Base-by-base conservation (phyloP, 139 green algal species). In the Zygnema circumcarinatum region DNA sequence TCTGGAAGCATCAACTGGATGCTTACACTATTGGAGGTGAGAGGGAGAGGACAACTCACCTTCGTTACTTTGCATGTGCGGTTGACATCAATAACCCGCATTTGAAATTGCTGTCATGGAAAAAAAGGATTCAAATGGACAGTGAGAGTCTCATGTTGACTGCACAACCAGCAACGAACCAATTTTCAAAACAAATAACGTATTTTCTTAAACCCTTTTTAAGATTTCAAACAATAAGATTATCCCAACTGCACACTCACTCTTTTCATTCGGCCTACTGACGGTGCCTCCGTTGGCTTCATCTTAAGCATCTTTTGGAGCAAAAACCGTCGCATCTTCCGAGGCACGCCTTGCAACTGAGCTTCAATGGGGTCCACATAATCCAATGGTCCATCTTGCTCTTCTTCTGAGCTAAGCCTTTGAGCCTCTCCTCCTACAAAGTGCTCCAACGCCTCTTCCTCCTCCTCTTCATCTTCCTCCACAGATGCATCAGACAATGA, bases 41-140 rank as follows among this genome's bases (percentile, higher is more conserved):
- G 22, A 85, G 78, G 38, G 2, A 76, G 78, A 84, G 0, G 21
- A 7, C 31, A 31, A 81, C 83, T 20, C 39, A 88, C 83, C 83
- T 93, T 93, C 22, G 90, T 93, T 40, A 92, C 87, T 53, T 93
- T 93, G 36, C 31, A 74, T 39, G 90, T 93, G 25, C 90, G 81
- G 74, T 91, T 93, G 38, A 93, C 76, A 75, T 91, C 88, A 33
- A 93, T 79, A 16, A 93, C 74, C 1, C 53, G 82, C 87, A 91
- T 91, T 47, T 88, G 72, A 1, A 83, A 88, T 38, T 38, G 38
- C 83, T 88, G 83, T n/a, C n/a, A n/a, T n/a, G n/a, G n/a, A 83
- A 25, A 72, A 29, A 72, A 72, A 72, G 25, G 56, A 72, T n/a
- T 29, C 25, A 29, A 72, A 72, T n/a, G n/a, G n/a, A n/a, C n/a